Percentiles rank a stretch among this genome's conserved stretches.
These are phyloP conservation scores for Phaffia tasmanica DNA, from an alignment of 768 basidiomycete genomes.

Conservation along the genomic window DNA sequence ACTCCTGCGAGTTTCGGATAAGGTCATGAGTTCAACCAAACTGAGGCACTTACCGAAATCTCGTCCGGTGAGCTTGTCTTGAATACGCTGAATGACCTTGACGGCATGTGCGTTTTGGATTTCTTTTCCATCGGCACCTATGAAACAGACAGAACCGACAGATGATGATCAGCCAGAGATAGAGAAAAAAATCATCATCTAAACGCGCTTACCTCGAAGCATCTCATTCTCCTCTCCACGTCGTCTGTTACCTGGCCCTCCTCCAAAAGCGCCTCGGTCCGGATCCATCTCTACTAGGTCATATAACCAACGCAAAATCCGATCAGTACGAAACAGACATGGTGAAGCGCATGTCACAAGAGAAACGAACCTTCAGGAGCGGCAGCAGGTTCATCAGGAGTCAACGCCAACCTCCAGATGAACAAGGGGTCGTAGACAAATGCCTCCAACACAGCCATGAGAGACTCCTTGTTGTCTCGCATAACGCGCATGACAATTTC, in stretches of 20 bases:
- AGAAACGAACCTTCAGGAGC: constrained; percentile 52
- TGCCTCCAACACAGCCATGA: constrained; percentile 96
- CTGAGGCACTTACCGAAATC: constrained; percentile 7
- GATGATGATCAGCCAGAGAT: neutral
- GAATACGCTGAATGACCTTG: constrained; percentile 84
- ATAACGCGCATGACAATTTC: constrained; percentile 96
- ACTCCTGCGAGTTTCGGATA: neutral
- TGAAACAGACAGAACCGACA: constrained; percentile 1
- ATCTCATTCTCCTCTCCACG: constrained; percentile 79
- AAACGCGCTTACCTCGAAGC: constrained; percentile 56
- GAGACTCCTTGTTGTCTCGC: constrained; percentile 93
- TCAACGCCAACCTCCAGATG: constrained; percentile 84
- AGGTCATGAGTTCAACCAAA: neutral
- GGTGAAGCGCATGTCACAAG: constrained; percentile 20
- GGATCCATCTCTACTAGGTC: constrained; percentile 25
- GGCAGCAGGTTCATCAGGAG: constrained; percentile 50
- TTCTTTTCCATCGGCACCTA: constrained; percentile 54
- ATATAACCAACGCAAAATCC: neutral
- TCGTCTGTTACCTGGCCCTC: constrained; percentile 69
- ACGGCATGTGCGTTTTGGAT: constrained; percentile 83
- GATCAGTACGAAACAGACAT: neutral
- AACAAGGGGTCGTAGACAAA: constrained; percentile 98
- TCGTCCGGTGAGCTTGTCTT: constrained; percentile 83
- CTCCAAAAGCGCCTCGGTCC: constrained; percentile 53
- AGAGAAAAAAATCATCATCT: neutral